phyloP scores from a whole-genome alignment of 2,329 filamentous ascomycete species.

The Fusarium agapanthi region DNA sequence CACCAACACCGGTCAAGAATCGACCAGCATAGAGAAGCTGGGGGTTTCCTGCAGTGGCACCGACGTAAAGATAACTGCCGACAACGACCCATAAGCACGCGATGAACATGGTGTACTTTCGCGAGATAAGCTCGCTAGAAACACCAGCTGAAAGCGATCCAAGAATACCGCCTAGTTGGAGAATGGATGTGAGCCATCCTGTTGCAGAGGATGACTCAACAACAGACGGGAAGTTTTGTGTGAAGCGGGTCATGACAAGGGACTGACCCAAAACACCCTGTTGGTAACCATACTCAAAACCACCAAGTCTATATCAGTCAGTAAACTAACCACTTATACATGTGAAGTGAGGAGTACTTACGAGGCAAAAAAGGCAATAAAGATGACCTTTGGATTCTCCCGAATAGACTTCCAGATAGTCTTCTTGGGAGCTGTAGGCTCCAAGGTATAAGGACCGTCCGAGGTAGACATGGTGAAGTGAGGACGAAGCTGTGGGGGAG shows the following conservation, averaged over 20 bases:
- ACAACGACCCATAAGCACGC: slow-evolving; percentile 58
- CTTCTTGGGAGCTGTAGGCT: slow-evolving; percentile 11
- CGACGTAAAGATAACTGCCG: slow-evolving; percentile 56
- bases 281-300: slow-evolving; percentile 47
- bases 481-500: slow-evolving; percentile 15
- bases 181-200: slow-evolving; percentile 61
- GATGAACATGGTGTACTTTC: slow-evolving; percentile 62
- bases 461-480: slow-evolving; percentile 11
- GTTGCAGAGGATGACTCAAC: slow-evolving; percentile 56
- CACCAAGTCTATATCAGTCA: slow-evolving; percentile 28
- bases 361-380: slow-evolving; percentile 42
- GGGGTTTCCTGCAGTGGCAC: slow-evolving; percentile 51
- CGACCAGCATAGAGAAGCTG: slow-evolving; percentile 57
- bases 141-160: slow-evolving; percentile 58
- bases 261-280: slow-evolving; percentile 64
- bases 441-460: slow-evolving; percentile 12
- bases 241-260: slow-evolving; percentile 62
- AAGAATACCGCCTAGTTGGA: slow-evolving; percentile 60
- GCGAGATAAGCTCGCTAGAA: slow-evolving; percentile 57
- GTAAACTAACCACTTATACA: neutral
- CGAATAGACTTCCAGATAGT: slow-evolving; percentile 10
- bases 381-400: slow-evolving; percentile 37
- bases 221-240: slow-evolving; percentile 57
- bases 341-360: neutral
- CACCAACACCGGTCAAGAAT: slow-evolving; percentile 60